A percentile compares a stretch with the other conserved stretches of the same genome.
Conservation (phyloP, 2,329 filamentous ascomycete species). For the Penicillium glabrum region DNA sequence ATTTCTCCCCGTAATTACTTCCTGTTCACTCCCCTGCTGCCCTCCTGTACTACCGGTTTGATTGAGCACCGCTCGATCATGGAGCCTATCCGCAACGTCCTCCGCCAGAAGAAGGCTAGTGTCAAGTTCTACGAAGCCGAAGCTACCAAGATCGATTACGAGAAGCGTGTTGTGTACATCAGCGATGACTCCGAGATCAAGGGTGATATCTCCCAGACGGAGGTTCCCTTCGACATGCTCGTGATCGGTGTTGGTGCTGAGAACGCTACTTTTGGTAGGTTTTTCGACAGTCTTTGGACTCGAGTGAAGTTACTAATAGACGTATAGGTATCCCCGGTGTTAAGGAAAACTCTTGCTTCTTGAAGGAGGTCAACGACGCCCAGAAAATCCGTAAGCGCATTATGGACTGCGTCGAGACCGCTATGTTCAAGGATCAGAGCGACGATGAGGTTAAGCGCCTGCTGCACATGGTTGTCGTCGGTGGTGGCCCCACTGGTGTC, state of each 20-base stretch:
- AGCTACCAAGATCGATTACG: slow-evolving; percentile 84
- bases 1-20: slow-evolving; percentile 99
- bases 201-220: slow-evolving; percentile 75
- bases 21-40: slow-evolving; percentile 95
- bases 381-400: slow-evolving; percentile 97
- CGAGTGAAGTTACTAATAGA: neutral
- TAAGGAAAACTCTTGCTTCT: slow-evolving; percentile 90
- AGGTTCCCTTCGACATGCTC: slow-evolving; percentile 97
- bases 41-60: slow-evolving; percentile 94
- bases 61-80: slow-evolving; percentile 99
- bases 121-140: slow-evolving; percentile 99
- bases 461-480: slow-evolving; percentile 95
- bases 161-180: slow-evolving; percentile 84
- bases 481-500: slow-evolving; percentile 93
- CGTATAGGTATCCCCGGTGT: slow-evolving; percentile 78
- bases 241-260: slow-evolving; percentile 96
- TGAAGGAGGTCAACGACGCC: slow-evolving; percentile 97
- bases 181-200: slow-evolving; percentile 92
- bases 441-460: slow-evolving; percentile 87
- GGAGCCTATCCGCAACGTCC: slow-evolving; percentile 95
- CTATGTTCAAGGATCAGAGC: slow-evolving; percentile 94
- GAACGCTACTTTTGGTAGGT: slow-evolving; percentile 91
- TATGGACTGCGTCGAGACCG: slow-evolving; percentile 99
- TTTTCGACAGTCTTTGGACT: slow-evolving; percentile 17
- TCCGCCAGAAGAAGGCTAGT: slow-evolving; percentile 87